Evolutionary conservation across 352 stramenopile species (phyloP).

Genomic region (Pythium plurisporium): DNA sequence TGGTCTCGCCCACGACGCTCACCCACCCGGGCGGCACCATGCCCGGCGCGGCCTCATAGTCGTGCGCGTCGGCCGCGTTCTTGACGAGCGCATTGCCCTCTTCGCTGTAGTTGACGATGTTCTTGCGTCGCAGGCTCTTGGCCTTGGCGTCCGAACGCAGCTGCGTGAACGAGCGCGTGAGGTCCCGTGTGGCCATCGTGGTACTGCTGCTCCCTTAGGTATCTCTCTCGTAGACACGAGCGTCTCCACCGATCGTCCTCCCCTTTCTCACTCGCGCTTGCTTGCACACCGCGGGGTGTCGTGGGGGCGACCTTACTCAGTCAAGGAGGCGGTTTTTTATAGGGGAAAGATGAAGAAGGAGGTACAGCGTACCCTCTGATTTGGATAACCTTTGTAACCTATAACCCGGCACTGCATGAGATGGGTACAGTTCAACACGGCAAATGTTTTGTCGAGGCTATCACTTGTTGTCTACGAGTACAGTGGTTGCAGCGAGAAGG

Average conservation of each 20-base stretch:
- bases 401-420: not conserved
- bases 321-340: constrained; percentile 25
- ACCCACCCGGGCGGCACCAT: constrained; percentile 65
- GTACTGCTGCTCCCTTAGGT: not conserved
- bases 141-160: constrained; percentile 74
- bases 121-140: constrained; percentile 80
- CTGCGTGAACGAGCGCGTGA: constrained; percentile 68
- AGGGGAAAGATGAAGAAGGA: constrained; percentile 5
- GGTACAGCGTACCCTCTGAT: not conserved
- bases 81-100: constrained; percentile 70
- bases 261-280: not conserved
- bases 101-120: constrained; percentile 71
- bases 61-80: constrained; percentile 31
- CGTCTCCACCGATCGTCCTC: too few relatives aligned
- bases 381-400: not conserved
- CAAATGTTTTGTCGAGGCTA: too few relatives aligned
- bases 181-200: constrained; percentile 71
- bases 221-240: too few relatives aligned
- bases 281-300: not conserved
- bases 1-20: constrained; percentile 72
- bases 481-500: constrained; percentile 24
- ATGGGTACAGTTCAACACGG: not conserved
- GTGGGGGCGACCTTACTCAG: constrained; percentile 9
- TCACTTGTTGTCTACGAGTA: constrained; percentile 9
- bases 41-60: constrained; percentile 33